Evolutionary conservation across 495 filamentous ascomycete species (phyloP).

Genomic region (Neurospora pannonica): DNA sequence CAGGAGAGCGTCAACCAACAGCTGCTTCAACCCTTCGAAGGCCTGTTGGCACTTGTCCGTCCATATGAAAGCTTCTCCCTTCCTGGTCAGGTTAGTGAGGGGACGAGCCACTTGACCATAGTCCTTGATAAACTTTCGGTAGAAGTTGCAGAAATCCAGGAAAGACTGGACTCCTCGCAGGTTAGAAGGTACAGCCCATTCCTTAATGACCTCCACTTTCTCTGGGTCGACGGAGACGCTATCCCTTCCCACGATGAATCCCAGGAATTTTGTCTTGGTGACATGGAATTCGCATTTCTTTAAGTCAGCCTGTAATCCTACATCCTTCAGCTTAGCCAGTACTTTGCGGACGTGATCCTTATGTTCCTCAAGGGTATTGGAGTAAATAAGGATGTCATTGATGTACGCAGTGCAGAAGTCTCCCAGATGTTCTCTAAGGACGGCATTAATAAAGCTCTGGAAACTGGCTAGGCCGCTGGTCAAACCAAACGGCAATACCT

Average conservation of each 20-base stretch:
- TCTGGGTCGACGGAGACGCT: neutral
- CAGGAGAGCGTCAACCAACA: neutral
- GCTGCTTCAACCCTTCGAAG: neutral
- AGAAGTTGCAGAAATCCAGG: slow-evolving; percentile 5
- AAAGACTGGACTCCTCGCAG: neutral
- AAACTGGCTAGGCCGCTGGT: too few relatives aligned
- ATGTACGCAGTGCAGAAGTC: too few relatives aligned
- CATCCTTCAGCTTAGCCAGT: too few relatives aligned
- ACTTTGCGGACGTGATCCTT: too few relatives aligned
- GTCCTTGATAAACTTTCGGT: neutral
- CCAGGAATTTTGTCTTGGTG: neutral
- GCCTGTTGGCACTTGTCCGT: neutral
- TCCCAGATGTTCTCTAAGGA: too few relatives aligned
- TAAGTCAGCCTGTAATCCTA: too few relatives aligned
- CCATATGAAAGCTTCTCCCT: neutral
- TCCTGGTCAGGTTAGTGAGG: neutral
- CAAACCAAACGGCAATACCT: too few relatives aligned
- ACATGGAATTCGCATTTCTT: too few relatives aligned
- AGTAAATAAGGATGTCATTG: too few relatives aligned
- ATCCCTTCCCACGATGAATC: slow-evolving; percentile 13
- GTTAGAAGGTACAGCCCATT: neutral
- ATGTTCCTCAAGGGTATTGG: too few relatives aligned
- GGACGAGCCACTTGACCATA: neutral
- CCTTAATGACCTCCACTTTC: neutral
- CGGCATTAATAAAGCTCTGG: too few relatives aligned